Conservation (phyloP, 2,329 filamentous ascomycete genomes). For the Fusarium sp. region DNA sequence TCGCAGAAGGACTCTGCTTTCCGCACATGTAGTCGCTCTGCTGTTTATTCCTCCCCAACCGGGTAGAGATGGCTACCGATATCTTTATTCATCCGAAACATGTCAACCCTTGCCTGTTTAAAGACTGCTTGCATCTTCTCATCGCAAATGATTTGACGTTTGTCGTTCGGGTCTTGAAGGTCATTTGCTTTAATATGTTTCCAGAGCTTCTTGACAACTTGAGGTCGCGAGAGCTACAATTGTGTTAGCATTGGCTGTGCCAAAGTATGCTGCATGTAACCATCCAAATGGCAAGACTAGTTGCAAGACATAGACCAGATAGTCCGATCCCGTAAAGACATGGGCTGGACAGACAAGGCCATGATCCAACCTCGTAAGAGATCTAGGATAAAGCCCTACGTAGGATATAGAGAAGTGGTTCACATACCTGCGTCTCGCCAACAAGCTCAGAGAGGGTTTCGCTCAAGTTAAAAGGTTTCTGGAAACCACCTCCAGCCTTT, state of each 20-base stretch:
- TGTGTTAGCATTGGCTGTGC: constrained; percentile 9
- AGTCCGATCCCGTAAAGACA: not conserved
- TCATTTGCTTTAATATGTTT: constrained; percentile 89
- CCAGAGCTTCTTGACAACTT: constrained; percentile 97
- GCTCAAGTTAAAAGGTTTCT: constrained; percentile 84
- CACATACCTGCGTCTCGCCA: constrained; percentile 71
- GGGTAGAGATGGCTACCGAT: constrained; percentile 90
- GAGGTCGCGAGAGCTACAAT: constrained; percentile 83
- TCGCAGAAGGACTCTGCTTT: constrained; percentile 5
- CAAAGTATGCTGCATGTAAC: not conserved
- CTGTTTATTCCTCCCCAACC: constrained; percentile 63
- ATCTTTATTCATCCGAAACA: constrained; percentile 99
- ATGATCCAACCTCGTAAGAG: not conserved
- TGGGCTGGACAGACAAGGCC: not conserved
- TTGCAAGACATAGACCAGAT: not conserved
- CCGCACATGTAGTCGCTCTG: not conserved
- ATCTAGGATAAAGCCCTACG: not conserved
- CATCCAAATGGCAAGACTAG: not conserved
- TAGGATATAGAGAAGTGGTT: not conserved
- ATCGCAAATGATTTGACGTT: constrained; percentile 92
- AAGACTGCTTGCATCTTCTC: constrained; percentile 92
- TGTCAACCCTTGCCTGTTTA: constrained; percentile 89
- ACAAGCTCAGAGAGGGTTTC: constrained; percentile 74
- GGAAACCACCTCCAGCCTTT: constrained; percentile 91
- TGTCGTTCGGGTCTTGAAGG: constrained; percentile 90